phyloP scores from a whole-genome alignment of 2,329 filamentous ascomycete species.

The Diplodia scrobiculata region DNA sequence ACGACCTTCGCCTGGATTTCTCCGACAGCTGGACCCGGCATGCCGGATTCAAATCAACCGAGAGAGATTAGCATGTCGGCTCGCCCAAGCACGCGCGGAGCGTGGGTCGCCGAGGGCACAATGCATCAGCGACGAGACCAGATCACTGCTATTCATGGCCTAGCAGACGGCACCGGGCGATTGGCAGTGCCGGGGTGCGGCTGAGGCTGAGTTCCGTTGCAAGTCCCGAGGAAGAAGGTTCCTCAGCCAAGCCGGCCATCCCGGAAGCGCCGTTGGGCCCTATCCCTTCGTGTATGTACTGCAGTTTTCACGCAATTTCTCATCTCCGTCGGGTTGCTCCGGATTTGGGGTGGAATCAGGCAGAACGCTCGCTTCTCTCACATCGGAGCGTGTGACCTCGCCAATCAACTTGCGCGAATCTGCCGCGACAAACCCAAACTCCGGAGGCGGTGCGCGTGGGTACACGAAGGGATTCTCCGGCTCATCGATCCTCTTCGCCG shows the following conservation, averaged over 20 bases:
- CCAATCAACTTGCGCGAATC: too few relatives aligned
- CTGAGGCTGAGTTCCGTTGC: not conserved
- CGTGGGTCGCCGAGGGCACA: not conserved
- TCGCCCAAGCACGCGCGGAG: not conserved
- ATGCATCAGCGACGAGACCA: not conserved
- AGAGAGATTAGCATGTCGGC: not conserved
- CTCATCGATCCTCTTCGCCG: slow-evolving; percentile 9
- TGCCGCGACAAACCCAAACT: too few relatives aligned
- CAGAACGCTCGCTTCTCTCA: too few relatives aligned
- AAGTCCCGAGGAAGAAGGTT: too few relatives aligned
- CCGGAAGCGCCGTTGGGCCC: too few relatives aligned
- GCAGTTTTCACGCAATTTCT: too few relatives aligned
- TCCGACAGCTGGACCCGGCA: slow-evolving; percentile 8
- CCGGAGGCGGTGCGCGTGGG: too few relatives aligned
- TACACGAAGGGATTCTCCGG: too few relatives aligned
- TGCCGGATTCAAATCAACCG: not conserved
- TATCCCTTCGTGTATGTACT: too few relatives aligned
- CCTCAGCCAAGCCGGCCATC: not conserved
- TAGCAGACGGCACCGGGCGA: slow-evolving; percentile 11
- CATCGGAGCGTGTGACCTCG: too few relatives aligned
- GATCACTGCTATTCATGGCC: slow-evolving; percentile 22
- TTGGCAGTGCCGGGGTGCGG: slow-evolving; percentile 1
- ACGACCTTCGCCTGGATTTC: not conserved
- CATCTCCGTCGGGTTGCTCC: too few relatives aligned
- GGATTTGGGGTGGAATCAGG: too few relatives aligned